These are phyloP conservation scores for Camelina sativa DNA, from an alignment of 345 rosid species.

Conservation along the genomic window DNA sequence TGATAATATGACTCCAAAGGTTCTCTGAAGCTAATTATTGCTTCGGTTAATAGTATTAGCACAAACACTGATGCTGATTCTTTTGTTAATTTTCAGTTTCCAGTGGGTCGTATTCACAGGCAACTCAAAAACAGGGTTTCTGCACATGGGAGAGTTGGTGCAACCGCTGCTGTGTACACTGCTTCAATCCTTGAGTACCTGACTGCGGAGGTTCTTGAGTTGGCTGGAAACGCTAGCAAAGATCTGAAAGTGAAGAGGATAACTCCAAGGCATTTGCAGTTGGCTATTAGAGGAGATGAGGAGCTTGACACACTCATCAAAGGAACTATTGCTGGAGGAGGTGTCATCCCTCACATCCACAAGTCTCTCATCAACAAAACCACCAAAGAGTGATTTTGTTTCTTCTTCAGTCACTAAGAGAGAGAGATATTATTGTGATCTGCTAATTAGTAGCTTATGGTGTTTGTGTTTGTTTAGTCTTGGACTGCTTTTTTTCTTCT, in stretches of 20 bases:
- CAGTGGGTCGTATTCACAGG: constrained; percentile 80
- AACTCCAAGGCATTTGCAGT: constrained; percentile 64
- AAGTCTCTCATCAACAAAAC: constrained; percentile 90
- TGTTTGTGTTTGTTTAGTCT: constrained; percentile 30
- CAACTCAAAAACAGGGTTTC: constrained; percentile 65
- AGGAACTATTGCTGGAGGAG: constrained; percentile 82
- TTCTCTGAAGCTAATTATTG: constrained; percentile 3
- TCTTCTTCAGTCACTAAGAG: background rate
- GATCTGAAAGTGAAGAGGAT: constrained; percentile 86
- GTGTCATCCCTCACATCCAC: constrained; percentile 92
- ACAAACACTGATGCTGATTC: background rate
- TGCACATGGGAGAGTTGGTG: constrained; percentile 76
- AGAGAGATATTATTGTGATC: background rate
- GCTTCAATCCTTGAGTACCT: constrained; percentile 78
- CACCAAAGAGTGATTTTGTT: constrained; percentile 57
- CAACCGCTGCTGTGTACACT: constrained; percentile 83
- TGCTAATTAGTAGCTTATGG: constrained; percentile 32
- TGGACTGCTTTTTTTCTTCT: background rate
- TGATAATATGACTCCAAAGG: background rate
- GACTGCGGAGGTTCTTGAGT: constrained; percentile 81
- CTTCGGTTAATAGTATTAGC: background rate
- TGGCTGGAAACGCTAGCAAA: constrained; percentile 80
- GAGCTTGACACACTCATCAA: constrained; percentile 77
- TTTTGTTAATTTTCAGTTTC: constrained; percentile 51
- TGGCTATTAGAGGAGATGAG: constrained; percentile 67